phyloP scores from a whole-genome alignment of 305 asterid species.

The Nicotiana rustica region DNA sequence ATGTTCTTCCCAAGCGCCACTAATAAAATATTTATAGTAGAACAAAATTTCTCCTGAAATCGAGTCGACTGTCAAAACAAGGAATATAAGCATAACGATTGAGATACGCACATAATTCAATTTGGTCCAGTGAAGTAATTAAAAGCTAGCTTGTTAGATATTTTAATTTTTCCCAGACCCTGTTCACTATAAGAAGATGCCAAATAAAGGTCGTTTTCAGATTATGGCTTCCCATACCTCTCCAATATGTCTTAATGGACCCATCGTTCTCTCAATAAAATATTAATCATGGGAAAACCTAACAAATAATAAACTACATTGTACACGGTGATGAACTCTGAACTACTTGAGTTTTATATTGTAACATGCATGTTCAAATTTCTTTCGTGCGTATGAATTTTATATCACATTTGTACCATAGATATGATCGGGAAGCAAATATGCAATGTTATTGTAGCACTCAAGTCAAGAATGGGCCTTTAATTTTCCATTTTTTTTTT shows the following conservation, averaged over 20 bases:
- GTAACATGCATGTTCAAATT: background rate
- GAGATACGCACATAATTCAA: background rate
- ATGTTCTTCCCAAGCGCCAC: background rate
- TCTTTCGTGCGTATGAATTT: slow-evolving; percentile 23
- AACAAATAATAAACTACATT: slow-evolving; percentile 16
- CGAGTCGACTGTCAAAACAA: background rate
- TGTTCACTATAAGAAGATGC: background rate
- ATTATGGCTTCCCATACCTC: slow-evolving; percentile 32
- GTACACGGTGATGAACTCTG: slow-evolving; percentile 9
- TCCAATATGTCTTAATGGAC: background rate
- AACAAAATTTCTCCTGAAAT: background rate
- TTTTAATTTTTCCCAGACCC: background rate
- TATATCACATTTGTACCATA: background rate
- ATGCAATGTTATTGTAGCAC: background rate
- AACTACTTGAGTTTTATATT: slow-evolving; percentile 13
- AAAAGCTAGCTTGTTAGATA: background rate
- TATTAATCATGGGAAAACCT: slow-evolving; percentile 9
- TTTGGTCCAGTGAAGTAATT: background rate
- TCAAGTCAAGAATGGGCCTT: background rate
- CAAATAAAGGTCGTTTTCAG: background rate
- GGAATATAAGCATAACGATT: background rate
- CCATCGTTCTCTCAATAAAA: background rate
- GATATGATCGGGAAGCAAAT: background rate
- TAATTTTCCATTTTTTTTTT: too few species aligned
- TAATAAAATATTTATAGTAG: background rate